Percentiles rank a stretch among this genome's conserved stretches.
phyloP scores from a whole-genome alignment of 1,284 basidiomycete species.

The Rhodotorula sp. region DNA sequence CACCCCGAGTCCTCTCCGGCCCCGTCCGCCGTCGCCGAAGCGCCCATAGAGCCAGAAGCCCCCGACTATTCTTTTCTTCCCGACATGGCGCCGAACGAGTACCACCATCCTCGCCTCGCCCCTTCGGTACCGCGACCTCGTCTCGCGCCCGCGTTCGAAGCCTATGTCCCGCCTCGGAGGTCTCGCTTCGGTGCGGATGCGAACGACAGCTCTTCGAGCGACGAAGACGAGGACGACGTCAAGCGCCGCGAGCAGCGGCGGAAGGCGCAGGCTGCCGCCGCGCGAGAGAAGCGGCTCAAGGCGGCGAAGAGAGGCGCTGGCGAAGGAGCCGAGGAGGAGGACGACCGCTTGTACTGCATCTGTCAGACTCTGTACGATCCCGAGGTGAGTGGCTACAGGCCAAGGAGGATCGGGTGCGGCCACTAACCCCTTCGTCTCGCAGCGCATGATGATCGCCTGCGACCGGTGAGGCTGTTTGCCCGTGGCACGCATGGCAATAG shows the following conservation, averaged over 20 bases:
- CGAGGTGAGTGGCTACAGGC: conserved; percentile 20
- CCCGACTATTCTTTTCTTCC: background rate
- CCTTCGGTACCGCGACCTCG: background rate
- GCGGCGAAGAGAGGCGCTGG: conserved; percentile 51
- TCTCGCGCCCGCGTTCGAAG: conserved; percentile 12
- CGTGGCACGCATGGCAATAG: background rate
- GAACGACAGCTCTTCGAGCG: conserved; percentile 15
- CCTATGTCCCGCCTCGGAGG: conserved; percentile 19
- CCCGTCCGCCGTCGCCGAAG: background rate
- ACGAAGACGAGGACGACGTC: conserved; percentile 21
- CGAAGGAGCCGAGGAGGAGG: conserved; percentile 60
- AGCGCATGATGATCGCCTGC: conserved; percentile 83
- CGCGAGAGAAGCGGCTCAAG: conserved; percentile 11
- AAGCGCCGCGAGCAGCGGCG: conserved; percentile 5
- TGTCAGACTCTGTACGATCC: conserved; percentile 79
- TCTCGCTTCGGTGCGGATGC: background rate
- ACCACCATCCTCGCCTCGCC: conserved; percentile 3
- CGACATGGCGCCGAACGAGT: background rate
- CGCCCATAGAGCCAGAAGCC: background rate
- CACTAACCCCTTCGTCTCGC: background rate
- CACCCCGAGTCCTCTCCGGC: background rate
- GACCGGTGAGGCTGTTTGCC: conserved; percentile 60
- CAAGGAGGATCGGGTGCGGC: background rate
- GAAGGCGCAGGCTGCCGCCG: conserved; percentile 7
- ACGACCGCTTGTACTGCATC: conserved; percentile 77